Evolutionary conservation across 2,329 filamentous ascomycete species (phyloP).

Genomic region (Ophioceras dolichostomum): DNA sequence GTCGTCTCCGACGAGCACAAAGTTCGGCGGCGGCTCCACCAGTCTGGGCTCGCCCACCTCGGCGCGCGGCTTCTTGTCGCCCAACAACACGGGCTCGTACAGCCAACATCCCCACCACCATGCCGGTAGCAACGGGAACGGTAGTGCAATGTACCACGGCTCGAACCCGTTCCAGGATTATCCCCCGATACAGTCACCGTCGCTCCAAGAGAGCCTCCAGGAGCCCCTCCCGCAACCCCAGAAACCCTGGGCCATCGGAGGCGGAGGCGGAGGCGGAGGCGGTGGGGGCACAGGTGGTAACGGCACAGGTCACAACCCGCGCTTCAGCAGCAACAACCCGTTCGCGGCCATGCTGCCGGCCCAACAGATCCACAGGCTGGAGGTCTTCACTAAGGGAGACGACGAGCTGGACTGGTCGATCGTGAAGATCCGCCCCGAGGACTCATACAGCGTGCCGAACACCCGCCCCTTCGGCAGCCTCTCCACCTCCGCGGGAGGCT

Average conservation of each 20-base stretch:
- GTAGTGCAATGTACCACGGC: no score
- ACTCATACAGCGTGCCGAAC: slow-evolving; percentile 8
- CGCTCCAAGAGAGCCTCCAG: no score
- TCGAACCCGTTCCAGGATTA: slow-evolving; percentile 7
- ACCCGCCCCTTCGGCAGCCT: slow-evolving; percentile 1
- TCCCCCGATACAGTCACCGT: no score
- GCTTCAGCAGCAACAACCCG: slow-evolving; percentile 50
- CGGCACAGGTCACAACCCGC: slow-evolving; percentile 22
- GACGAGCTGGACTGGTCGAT: slow-evolving; percentile 48
- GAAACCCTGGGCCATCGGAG: slow-evolving; percentile 10
- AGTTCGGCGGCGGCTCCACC: slow-evolving; percentile 13
- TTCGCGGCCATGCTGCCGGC: slow-evolving; percentile 28
- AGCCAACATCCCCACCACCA: no score
- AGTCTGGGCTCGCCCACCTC: slow-evolving; percentile 10
- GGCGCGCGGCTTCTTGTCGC: slow-evolving; percentile 9
- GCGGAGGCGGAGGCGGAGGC: no score
- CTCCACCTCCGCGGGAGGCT: no score
- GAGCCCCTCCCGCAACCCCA: no score
- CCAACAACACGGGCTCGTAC: slow-evolving; percentile 3
- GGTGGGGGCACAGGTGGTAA: no score
- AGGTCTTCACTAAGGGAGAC: slow-evolving; percentile 48
- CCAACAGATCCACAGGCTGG: slow-evolving; percentile 28
- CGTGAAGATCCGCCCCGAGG: slow-evolving; percentile 28
- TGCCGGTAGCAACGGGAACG: no score
- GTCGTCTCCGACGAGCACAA: slow-evolving; percentile 20